phyloP scores from a whole-genome alignment of 176 grass and related monocot species.

The Cocos nucifera region DNA sequence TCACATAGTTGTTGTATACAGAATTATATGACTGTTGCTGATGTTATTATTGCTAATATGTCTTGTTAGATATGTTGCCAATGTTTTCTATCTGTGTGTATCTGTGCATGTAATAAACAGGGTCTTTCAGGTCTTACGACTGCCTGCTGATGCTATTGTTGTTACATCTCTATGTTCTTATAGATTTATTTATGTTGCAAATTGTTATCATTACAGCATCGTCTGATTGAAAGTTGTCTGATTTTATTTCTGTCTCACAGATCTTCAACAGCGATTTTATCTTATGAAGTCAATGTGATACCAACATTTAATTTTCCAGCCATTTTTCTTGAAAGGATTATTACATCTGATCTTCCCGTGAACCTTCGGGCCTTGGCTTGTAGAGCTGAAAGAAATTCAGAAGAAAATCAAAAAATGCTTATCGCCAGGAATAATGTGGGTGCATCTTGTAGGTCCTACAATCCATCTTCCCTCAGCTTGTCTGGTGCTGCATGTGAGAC shows the following conservation, averaged over 20 bases:
- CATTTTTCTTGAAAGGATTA: constrained; percentile 94
- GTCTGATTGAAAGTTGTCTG: too few species aligned
- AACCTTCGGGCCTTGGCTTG: constrained; percentile 71
- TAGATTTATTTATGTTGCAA: background rate
- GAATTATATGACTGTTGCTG: too few species aligned
- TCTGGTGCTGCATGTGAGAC: constrained; percentile 11
- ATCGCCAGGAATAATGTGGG: constrained; percentile 24
- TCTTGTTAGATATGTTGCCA: too few species aligned
- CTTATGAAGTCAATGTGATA: constrained; percentile 83
- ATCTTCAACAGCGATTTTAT: constrained; percentile 51
- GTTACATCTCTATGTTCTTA: background rate
- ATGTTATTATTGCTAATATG: too few species aligned
- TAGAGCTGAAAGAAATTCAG: constrained; percentile 63
- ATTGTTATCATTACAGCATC: too few species aligned
- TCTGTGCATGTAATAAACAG: too few species aligned
- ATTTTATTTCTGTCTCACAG: constrained; percentile 22
- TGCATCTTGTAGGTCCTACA: constrained; percentile 16
- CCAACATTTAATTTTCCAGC: constrained; percentile 92
- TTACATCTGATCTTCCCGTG: constrained; percentile 82
- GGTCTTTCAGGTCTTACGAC: too few species aligned
- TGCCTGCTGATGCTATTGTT: too few species aligned
- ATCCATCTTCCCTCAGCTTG: constrained; percentile 26
- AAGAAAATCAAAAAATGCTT: constrained; percentile 37
- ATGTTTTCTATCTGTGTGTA: too few species aligned
- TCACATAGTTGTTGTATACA: too few species aligned